phyloP scores from a whole-genome alignment of 352 stramenopile species.

The Globisporangium lucens region DNA sequence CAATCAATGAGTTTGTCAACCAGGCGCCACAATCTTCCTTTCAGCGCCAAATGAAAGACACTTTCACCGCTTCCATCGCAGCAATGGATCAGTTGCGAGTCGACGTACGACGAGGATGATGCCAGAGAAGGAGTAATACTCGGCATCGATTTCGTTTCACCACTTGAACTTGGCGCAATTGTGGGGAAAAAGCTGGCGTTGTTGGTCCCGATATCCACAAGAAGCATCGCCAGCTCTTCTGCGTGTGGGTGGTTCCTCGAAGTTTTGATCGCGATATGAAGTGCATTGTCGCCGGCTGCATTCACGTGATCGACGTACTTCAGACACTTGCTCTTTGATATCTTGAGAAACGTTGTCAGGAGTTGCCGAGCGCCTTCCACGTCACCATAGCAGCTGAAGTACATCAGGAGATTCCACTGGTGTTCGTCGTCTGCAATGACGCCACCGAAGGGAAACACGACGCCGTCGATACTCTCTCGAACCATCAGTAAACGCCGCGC shows the following conservation, averaged over 20 bases:
- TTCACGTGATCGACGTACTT: conserved; percentile 63
- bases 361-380: conserved; percentile 38
- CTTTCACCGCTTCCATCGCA: conserved; percentile 48
- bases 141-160: conserved; percentile 2
- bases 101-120: conserved; percentile 11
- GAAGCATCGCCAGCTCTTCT: conserved; percentile 29
- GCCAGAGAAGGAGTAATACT: not conserved
- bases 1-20: conserved; percentile 46
- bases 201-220: conserved; percentile 38
- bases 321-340: conserved; percentile 21
- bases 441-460: conserved; percentile 28
- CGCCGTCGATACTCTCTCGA: conserved; percentile 21
- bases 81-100: conserved; percentile 37
- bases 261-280: conserved; percentile 69
- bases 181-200: conserved; percentile 10
- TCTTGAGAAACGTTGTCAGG: conserved; percentile 18
- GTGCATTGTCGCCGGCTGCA: conserved; percentile 51
- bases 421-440: conserved; percentile 38
- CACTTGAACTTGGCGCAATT: not conserved
- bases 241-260: conserved; percentile 15
- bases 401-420: conserved; percentile 72
- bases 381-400: conserved; percentile 49
- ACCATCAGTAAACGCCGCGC: conserved; percentile 32
- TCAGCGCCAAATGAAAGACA: conserved; percentile 58
- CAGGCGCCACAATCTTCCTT: conserved; percentile 58